Base-by-base conservation (phyloP, 2,329 filamentous ascomycete species). In the Stemphylium beticola region DNA sequence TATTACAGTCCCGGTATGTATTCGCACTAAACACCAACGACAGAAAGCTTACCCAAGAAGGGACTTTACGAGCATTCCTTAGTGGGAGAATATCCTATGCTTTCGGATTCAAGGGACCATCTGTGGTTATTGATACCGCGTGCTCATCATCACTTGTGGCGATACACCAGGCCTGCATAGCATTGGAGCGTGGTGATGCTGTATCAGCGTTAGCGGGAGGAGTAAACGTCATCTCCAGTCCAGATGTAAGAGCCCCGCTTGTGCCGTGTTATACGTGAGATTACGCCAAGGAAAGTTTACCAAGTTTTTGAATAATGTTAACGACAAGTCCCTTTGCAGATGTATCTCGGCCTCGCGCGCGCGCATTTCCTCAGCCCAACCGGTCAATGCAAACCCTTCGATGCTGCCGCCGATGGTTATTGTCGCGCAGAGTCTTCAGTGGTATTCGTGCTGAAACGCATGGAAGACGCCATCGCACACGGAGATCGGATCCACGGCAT, bases 401-500 rank as follows among this genome's bases (percentile, higher is more conserved):
- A 70, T 20, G 36, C 41, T 3, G 17, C 29, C 1, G 83, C 82
- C 0, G 80, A 83, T 64, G 83, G 83, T 4, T 85, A 85, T 56
- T 83, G 81, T 54, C 78, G 83, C 12, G 81, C 73, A 2, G 83
- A 85, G 75, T 0, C 71, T 78, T 7, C n/a, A n/a, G n/a, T n/a
- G n/a, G n/a, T n/a, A n/a, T 71, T 85, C 3, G 73, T 85, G 4
- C 56, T 85, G 22, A 85, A 85, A 66, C 67, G 76, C 7, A 65
- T 84, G 2, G 71, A 76, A n/a, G 76, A 82, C 62, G 84, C 84
- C 2, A 48, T 79, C 15, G 76, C 75, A 2, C 83, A 85, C 42
- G 80, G 80, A 1, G 83, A 70, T 57, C 71, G 71, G 3, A 78
- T 85, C 26, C 53, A 79, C 1, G 82, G 74, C 7, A 74, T 81